Base-by-base conservation (phyloP, 2,329 filamentous ascomycete genomes). In the Aspergillus uvarum region DNA sequence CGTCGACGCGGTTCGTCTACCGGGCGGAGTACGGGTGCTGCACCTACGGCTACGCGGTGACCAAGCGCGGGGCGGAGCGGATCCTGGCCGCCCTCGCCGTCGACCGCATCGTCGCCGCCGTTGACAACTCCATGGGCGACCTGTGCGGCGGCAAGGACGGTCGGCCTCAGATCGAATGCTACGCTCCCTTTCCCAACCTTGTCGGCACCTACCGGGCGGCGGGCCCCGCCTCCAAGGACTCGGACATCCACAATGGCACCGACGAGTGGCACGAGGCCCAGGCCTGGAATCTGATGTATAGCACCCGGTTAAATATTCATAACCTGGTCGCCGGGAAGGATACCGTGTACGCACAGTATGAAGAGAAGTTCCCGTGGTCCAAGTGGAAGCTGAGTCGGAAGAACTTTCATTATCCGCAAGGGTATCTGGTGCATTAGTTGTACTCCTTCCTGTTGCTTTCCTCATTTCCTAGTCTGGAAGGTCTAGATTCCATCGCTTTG, bases 151-250 rank as follows among this genome's bases (percentile, higher is more conserved):
- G 78, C 0, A 50, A 59, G 26, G 65, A 70, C 5, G 64, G 72
- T 7, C 71, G 72, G 0, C 71, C 59, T 16, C 64, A 63, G 49
- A 75, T 53, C 65, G 69, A 47, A 62, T 75, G 59, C 72, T 77
- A 54, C 74, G 71, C 49, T 78, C 81, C 68, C 47, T 83, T 61
- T 74, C 81, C 80, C 0, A 71, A 74, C 31, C 67, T 84, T 3
- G 81, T 84, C 65, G 75, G 80, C n/a, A 78, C 81, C 16, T 78
- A 82, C 61, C 72, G 78, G 1, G 67, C 75, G 0, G 73, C 73
- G 0, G 82, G 81, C 7, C 57, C 56, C 7, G 35, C 58, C 7
- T 66, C 67, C 59, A 59, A 73, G 29, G 64, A 68, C 53, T 71
- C 68, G 48, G 70, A 74, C 61, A 72, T 74, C 48, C 59, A 71